Base-by-base conservation (phyloP, 2,329 filamentous ascomycete species). In the Corniculantispora saksenae region DNA sequence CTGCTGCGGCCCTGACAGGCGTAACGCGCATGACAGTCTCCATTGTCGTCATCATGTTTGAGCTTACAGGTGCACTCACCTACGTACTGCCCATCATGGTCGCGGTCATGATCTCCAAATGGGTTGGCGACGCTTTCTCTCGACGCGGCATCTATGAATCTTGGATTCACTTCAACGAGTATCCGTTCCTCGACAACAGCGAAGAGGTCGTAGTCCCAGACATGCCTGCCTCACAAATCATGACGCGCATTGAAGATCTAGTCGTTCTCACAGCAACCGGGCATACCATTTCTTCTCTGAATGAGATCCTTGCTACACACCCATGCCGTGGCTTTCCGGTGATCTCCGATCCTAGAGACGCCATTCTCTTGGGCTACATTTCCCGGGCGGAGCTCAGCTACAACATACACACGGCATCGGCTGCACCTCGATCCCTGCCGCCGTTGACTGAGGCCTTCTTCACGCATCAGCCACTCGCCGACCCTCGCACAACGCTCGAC, bases 61-160 rank as follows among this genome's bases (percentile, higher is more conserved):
- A 99, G 81, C 89, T 99, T 64, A 99, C 95, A 0, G 95, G 95
- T 61, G 95, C 95, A 1, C 84, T 99, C 32, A 97, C 93, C 1
- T 98, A 98, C 74, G 94, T 99, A 57, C 87, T 99, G 9, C 95
- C 95, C 63, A 99, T 98, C 77, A 99, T 99, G 95, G 92, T 99
- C 69, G 93, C 94, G 51, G 95, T 99, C 73, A 97, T 99, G 94
- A 85, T 98, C 53, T 92, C 92, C 68, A 99, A 99, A 80, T 99
- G 95, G 95, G 93, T 97, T 29, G 95, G 94, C 72, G 95, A 99
- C 77, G 94, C 93, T 58, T 94, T 99, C 76, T 93, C 92, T 29
- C 92, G 92, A 64, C 88, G 91, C 58, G 93, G 95, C 69, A 98
- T 99, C 77, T 99, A 99, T 80, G 95, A 99, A 76, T 91, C 91